Base-by-base conservation (phyloP, 805 yeast genomes). In the Candida boidinii region DNA sequence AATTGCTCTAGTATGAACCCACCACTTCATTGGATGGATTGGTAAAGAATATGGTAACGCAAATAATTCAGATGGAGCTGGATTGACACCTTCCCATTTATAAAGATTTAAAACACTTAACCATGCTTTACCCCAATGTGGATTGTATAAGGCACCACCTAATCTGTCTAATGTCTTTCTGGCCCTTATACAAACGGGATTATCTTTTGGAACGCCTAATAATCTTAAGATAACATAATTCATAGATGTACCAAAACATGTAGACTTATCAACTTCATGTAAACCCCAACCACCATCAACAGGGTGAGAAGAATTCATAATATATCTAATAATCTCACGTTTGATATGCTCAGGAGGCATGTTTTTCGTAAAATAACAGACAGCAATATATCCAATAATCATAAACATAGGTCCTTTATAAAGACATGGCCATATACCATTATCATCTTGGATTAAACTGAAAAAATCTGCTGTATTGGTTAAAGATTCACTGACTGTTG, bases 281-380 rank as follows among this genome's bases (percentile, higher is more conserved):
- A 92, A 64, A 0, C 99, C 99, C 99, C 99, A 92, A 2, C 98
- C 99, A n/a, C 99, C 99, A 56, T 92, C 98, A 1, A 88, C 95
- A 0, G 96, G 96, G 53, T 92, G 96, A 0, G 96, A 79, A 0
- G 85, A 72, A 53, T 92, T 92, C n/a, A 86, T 84, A 13, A 92
- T 58, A 51, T 88, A 92, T 38, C 98, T 67, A 18, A 82, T 74
- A 49, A 92, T 58, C 56, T 92, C 99, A 11, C 60, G 58, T 41
- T 64, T 64, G 46, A 69, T 73, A 24, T 72, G 78, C 20, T 75
- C 77, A 0, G 88, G 79, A 23, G 92, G 81, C 9, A 71, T 72
- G 0, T 75, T 67, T 23, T 73, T 70, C 10, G 88, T 70, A 51
- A 77, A 76, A 55, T 87, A 84, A 41, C 72, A 68, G 2, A 84